Percentiles rank a stretch among this genome's conserved stretches.
Evolutionary conservation across 2,329 filamentous ascomycete species (phyloP).

Genomic region (Cercospora citrullina): DNA sequence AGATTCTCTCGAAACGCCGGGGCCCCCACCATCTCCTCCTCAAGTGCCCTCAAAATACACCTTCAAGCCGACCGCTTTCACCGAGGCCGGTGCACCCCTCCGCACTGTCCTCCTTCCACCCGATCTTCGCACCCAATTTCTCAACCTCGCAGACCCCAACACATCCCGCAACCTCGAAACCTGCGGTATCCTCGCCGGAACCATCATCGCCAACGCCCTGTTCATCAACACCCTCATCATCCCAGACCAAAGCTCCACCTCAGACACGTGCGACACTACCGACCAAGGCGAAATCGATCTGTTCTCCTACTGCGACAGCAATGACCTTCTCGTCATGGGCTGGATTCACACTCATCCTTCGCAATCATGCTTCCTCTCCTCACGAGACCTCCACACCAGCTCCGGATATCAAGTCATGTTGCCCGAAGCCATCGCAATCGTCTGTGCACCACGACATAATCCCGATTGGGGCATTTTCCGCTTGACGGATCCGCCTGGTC

Average conservation of each 20-base stretch:
- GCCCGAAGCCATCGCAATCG: constrained; percentile 93
- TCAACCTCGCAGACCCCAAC: constrained; percentile 72
- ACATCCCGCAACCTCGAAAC: constrained; percentile 84
- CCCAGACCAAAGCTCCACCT: constrained; percentile 84
- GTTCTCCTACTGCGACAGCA: constrained; percentile 83
- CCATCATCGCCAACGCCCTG: constrained; percentile 85
- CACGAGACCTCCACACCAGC: constrained; percentile 88
- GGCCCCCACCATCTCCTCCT: constrained; percentile 35
- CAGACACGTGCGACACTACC: constrained; percentile 91
- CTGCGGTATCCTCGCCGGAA: constrained; percentile 91
- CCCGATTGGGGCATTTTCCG: constrained; percentile 87
- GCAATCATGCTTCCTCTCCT: constrained; percentile 98
- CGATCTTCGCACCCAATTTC: constrained; percentile 70
- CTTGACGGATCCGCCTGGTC: constrained; percentile 86
- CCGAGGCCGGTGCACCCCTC: constrained; percentile 84
- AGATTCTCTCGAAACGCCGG: constrained; percentile 17
- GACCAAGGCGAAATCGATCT: constrained; percentile 70
- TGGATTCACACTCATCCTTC: constrained; percentile 99
- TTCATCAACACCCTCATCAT: constrained; percentile 89
- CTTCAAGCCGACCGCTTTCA: constrained; percentile 80
- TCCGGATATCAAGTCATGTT: constrained; percentile 95
- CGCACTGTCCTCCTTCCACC: constrained; percentile 84
- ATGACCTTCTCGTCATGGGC: constrained; percentile 82
- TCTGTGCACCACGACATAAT: constrained; percentile 81
- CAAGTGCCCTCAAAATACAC: constrained; percentile 64